These are phyloP conservation scores for Sporothrix brasiliensis DNA, from an alignment of 2,329 filamentous ascomycete species.

Conservation along the genomic window DNA sequence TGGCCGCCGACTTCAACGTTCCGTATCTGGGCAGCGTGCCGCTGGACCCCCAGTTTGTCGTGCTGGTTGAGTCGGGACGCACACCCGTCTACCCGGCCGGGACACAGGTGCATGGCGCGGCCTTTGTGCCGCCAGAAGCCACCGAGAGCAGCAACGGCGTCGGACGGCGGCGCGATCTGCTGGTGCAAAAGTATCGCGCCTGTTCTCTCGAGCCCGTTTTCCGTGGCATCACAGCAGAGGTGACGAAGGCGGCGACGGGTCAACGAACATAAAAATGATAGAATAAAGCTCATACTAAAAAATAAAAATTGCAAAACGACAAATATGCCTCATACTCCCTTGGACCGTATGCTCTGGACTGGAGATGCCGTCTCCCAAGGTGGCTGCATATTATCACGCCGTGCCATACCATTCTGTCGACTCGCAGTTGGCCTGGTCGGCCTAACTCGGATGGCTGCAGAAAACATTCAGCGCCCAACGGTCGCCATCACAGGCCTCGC, in stretches of 20 bases:
- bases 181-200: conserved; percentile 72
- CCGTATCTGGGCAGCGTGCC: conserved; percentile 84
- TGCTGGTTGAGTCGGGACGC: conserved; percentile 75
- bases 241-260: conserved; percentile 44
- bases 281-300: conserved; percentile 1
- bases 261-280: background rate
- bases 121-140: conserved; percentile 46
- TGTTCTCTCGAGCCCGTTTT: conserved; percentile 75
- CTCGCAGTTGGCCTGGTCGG: background rate
- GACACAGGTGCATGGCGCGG: conserved; percentile 62
- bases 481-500: background rate
- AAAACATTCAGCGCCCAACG: background rate
- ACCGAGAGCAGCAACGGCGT: background rate
- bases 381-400: too few species aligned
- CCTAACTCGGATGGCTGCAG: conserved; percentile 1
- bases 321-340: background rate
- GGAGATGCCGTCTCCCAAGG: too few species aligned
- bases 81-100: conserved; percentile 70
- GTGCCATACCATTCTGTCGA: too few species aligned
- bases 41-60: conserved; percentile 89
- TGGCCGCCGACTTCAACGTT: conserved; percentile 85
- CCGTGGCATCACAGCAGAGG: conserved; percentile 60
- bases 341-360: too few species aligned
- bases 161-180: conserved; percentile 40
- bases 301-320: conserved; percentile 12